A percentile compares a stretch with the other conserved stretches of the same genome.
Evolutionary conservation across 1,139 yeast genomes (phyloP).

Genomic region (Debaryomycetaceae sp.): DNA sequence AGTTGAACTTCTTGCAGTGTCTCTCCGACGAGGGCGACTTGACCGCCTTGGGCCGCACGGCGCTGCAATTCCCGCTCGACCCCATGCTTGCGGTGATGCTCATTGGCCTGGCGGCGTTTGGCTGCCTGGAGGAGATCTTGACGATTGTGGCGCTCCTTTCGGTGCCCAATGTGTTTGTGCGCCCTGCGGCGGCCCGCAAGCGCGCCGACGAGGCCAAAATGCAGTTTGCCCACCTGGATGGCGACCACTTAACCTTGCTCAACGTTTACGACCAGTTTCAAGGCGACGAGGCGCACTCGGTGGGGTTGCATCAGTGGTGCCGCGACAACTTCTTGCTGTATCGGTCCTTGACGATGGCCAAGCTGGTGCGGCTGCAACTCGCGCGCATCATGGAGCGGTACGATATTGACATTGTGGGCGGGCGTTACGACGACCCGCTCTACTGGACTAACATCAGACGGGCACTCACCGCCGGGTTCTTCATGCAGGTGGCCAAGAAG

Average conservation of each 20-base stretch:
- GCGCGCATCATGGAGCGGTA: slow-evolving; percentile 77
- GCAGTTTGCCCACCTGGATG: slow-evolving; percentile 87
- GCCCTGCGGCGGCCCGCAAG: slow-evolving; percentile 86
- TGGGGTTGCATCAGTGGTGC: slow-evolving; percentile 78
- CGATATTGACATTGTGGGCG: slow-evolving; percentile 68
- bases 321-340: slow-evolving; percentile 82
- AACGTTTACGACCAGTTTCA: slow-evolving; percentile 86
- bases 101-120: slow-evolving; percentile 78
- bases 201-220: slow-evolving; percentile 90
- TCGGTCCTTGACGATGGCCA: slow-evolving; percentile 79
- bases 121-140: slow-evolving; percentile 84
- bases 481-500: slow-evolving; percentile 96
- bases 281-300: slow-evolving; percentile 60
- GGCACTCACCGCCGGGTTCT: slow-evolving; percentile 89
- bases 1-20: slow-evolving; percentile 84
- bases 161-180: slow-evolving; percentile 90
- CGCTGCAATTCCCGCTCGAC: slow-evolving; percentile 92
- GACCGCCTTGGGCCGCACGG: slow-evolving; percentile 82
- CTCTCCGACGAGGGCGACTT: slow-evolving; percentile 88
- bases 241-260: slow-evolving; percentile 88
- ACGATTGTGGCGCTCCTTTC: slow-evolving; percentile 87
- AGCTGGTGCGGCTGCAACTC: slow-evolving; percentile 80
- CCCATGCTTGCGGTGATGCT: slow-evolving; percentile 94
- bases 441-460: slow-evolving; percentile 75
- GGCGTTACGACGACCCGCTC: slow-evolving; percentile 62